A percentile compares a stretch with the other conserved stretches of the same genome.
phyloP scores from a whole-genome alignment of 495 filamentous ascomycete species.

The Aspergillus heteromorphus region DNA sequence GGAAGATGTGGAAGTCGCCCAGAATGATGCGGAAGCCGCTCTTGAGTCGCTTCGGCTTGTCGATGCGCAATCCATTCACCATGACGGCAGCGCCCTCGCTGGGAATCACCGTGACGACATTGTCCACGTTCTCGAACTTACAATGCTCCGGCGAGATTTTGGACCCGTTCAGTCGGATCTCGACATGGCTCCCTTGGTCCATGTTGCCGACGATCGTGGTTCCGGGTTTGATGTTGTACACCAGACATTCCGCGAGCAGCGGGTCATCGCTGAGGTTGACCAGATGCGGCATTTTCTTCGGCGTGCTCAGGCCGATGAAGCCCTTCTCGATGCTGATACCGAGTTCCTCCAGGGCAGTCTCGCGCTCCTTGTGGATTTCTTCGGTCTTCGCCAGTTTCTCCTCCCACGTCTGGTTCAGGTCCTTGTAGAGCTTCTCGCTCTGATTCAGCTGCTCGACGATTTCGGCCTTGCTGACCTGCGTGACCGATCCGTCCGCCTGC shows the following conservation, averaged over 20 bases:
- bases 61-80: conserved; percentile 89
- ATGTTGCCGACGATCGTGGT: conserved; percentile 90
- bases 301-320: conserved; percentile 89
- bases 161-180: conserved; percentile 90
- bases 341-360: conserved; percentile 90
- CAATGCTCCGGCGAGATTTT: conserved; percentile 91
- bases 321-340: conserved; percentile 99
- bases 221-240: conserved; percentile 97
- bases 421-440: conserved; percentile 90
- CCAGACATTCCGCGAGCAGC: conserved; percentile 88
- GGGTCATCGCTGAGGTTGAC: conserved; percentile 98
- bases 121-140: conserved; percentile 86
- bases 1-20: conserved; percentile 98
- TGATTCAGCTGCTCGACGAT: conserved; percentile 95
- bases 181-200: conserved; percentile 68
- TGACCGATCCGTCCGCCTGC: conserved; percentile 75
- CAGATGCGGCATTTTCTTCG: conserved; percentile 98
- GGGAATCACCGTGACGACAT: conserved; percentile 82
- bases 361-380: conserved; percentile 93
- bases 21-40: conserved; percentile 94
- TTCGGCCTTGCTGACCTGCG: conserved; percentile 96
- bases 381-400: conserved; percentile 93
- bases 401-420: conserved; percentile 99
- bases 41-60: conserved; percentile 74
- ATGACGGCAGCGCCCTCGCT: conserved; percentile 89